Percentiles rank a stretch among this genome's conserved stretches.
phyloP scores from a whole-genome alignment of 495 filamentous ascomycete species.

The Daldinia vernicosa region DNA sequence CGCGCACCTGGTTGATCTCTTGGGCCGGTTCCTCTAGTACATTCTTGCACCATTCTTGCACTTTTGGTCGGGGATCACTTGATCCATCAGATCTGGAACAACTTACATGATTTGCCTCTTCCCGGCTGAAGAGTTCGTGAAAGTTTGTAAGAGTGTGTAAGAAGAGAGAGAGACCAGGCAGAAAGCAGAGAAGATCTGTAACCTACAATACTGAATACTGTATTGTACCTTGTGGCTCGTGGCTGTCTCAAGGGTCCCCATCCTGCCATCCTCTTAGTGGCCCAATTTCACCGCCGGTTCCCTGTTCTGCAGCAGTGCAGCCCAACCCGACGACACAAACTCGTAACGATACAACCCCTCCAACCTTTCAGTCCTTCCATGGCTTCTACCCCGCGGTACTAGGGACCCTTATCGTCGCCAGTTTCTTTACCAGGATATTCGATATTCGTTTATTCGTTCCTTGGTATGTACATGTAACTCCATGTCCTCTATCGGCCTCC shows the following conservation, averaged over 20 bases:
- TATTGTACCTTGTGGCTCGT: conserved; percentile 27
- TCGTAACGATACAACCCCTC: conserved; percentile 16
- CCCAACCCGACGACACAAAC: conserved; percentile 37
- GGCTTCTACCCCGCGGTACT: conserved; percentile 45
- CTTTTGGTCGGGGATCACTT: conserved; percentile 28
- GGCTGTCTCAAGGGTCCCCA: conserved; percentile 28
- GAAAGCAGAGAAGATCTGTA: background rate
- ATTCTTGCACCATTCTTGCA: conserved; percentile 33
- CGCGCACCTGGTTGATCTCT: conserved; percentile 18
- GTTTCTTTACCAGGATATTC: conserved; percentile 25
- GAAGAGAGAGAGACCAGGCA: background rate
- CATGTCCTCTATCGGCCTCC: conserved; percentile 29
- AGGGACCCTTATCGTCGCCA: conserved; percentile 34
- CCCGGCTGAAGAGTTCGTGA: conserved; percentile 30
- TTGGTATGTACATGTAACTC: conserved; percentile 31
- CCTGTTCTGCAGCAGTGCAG: conserved; percentile 44
- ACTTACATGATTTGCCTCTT: conserved; percentile 32
- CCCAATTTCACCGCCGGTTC: conserved; percentile 43
- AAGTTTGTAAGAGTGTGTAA: background rate
- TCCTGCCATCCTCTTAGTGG: conserved; percentile 36
- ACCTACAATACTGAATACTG: no score
- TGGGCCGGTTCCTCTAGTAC: conserved; percentile 15
- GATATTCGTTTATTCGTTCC: conserved; percentile 6
- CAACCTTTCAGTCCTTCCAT: conserved; percentile 28
- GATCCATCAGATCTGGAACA: conserved; percentile 29